These are phyloP conservation scores for Microascus cirrosus DNA, from an alignment of 2,329 filamentous ascomycete species.

Conservation along the genomic window DNA sequence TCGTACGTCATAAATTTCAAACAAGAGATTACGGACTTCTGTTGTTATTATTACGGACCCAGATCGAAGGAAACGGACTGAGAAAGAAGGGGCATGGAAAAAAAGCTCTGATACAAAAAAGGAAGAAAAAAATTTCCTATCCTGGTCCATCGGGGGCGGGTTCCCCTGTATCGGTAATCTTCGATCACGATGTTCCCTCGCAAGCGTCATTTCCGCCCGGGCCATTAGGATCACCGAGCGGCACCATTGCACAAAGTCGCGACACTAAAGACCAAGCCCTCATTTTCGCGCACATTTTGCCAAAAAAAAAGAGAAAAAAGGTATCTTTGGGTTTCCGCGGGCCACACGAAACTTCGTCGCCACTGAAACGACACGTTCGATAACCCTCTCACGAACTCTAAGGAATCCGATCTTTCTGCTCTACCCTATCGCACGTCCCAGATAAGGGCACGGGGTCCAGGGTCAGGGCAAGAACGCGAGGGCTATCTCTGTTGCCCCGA, in stretches of 20 bases:
- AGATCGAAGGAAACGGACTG: not conserved
- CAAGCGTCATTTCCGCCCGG: not conserved
- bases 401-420: not conserved
- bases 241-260: not conserved
- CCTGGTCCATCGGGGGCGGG: not conserved
- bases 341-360: not conserved
- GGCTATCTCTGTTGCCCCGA: not conserved
- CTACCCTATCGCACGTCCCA: not conserved
- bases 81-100: not conserved
- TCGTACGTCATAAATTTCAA: no score
- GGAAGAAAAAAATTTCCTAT: no score
- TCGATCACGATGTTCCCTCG: not conserved
- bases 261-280: not conserved
- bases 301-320: not conserved
- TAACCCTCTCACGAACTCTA: not conserved
- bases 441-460: constrained; percentile 1
- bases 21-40: no score
- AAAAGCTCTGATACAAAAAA: not conserved
- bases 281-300: not conserved
- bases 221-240: not conserved
- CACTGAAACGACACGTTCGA: not conserved
- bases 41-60: not conserved
- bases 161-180: not conserved
- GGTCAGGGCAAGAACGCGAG: not conserved
- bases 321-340: no score